phyloP scores from a whole-genome alignment of 768 basidiomycete species.

The Rhodotorula diobovata region DNA sequence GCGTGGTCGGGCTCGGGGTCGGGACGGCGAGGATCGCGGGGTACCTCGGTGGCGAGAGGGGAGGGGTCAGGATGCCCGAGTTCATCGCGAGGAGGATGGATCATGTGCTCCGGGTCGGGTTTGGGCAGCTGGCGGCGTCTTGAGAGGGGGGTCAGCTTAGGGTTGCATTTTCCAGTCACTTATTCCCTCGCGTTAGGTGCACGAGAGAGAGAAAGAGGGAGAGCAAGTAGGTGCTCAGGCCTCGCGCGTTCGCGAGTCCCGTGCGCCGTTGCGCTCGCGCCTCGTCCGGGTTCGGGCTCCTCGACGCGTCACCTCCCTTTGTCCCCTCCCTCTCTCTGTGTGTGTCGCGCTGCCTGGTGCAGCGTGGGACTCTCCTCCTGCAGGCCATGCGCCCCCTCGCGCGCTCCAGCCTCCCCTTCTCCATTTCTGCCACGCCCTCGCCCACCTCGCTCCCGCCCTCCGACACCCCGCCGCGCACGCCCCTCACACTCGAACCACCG shows the following conservation, averaged over 20 bases:
- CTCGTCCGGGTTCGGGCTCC: neutral
- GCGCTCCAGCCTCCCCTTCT: neutral
- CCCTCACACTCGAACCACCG: neutral
- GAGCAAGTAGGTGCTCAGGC: too few relatives aligned
- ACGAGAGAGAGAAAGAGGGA: neutral
- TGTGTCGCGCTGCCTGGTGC: too few relatives aligned
- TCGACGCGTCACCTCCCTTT: neutral
- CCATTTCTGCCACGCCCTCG: neutral
- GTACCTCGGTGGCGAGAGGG: constrained; percentile 15
- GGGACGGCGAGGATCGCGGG: constrained; percentile 39
- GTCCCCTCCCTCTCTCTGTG: neutral
- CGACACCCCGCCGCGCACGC: neutral
- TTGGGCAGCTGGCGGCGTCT: neutral
- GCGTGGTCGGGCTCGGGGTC: constrained; percentile 18
- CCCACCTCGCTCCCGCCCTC: neutral
- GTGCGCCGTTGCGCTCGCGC: too few relatives aligned
- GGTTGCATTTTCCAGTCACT: too few relatives aligned
- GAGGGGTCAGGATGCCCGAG: constrained; percentile 3
- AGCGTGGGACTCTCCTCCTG: neutral
- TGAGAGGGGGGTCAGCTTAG: neutral
- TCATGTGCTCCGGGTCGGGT: constrained; percentile 4
- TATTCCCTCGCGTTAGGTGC: neutral
- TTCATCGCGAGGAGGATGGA: constrained; percentile 25
- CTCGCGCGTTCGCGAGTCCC: too few relatives aligned
- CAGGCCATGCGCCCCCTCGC: neutral